A percentile compares a stretch with the other conserved stretches of the same genome.
These are phyloP conservation scores for Termitomyces sp. DNA, from an alignment of 768 basidiomycete genomes.

Conservation along the genomic window DNA sequence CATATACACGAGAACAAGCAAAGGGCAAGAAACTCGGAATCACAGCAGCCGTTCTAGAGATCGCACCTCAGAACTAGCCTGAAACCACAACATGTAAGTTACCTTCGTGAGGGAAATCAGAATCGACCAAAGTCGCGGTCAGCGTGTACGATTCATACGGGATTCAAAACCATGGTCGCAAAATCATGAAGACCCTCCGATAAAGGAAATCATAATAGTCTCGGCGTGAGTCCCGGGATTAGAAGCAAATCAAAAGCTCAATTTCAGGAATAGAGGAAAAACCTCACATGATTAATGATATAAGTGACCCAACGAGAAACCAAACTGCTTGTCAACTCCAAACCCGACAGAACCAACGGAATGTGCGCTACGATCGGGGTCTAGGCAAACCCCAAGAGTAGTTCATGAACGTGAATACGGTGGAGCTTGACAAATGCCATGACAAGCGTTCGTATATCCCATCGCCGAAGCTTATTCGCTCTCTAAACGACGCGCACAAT, in stretches of 20 bases:
- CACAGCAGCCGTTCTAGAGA: not conserved
- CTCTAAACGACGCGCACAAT: not conserved
- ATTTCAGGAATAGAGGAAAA: not conserved
- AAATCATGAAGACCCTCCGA: not conserved
- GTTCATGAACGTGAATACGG: not conserved
- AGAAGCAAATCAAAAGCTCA: not conserved
- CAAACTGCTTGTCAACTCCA: not conserved
- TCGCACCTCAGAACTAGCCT: no score
- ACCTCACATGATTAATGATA: not conserved
- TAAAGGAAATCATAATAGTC: not conserved
- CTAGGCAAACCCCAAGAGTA: no score
- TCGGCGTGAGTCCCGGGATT: not conserved
- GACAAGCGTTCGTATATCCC: not conserved
- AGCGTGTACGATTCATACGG: not conserved
- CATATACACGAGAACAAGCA: not conserved
- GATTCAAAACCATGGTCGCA: not conserved
- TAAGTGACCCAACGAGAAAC: not conserved
- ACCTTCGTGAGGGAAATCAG: not conserved
- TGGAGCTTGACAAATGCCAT: not conserved
- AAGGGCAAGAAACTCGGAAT: not conserved
- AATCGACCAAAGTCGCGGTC: not conserved
- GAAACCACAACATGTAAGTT: not conserved
- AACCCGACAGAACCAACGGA: not conserved
- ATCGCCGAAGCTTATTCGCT: not conserved
- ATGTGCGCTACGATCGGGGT: no score